Percentiles rank a stretch among this genome's conserved stretches.
Conservation (phyloP, 2,329 filamentous ascomycete genomes). For the Cladosporium sp. region DNA sequence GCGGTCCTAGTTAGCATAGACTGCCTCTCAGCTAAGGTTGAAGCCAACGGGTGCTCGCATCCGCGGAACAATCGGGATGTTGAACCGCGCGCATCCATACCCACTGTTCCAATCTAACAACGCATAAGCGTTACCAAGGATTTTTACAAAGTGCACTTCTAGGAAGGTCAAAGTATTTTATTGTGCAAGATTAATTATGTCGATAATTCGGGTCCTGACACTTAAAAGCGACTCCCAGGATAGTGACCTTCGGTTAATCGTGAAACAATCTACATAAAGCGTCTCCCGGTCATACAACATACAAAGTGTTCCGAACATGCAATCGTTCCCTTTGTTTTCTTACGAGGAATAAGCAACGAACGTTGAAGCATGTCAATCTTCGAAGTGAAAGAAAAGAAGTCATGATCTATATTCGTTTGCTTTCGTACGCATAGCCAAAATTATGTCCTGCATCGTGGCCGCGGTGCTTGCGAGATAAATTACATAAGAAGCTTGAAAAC, state of each 20-base stretch:
- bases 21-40: not conserved
- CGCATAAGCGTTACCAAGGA: not conserved
- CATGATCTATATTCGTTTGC: slow-evolving; percentile 2
- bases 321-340: too few species aligned
- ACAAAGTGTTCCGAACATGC: too few species aligned
- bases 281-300: too few species aligned
- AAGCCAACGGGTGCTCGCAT: slow-evolving; percentile 5
- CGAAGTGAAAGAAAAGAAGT: not conserved
- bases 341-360: too few species aligned
- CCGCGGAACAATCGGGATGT: not conserved
- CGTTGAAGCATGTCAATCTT: too few species aligned
- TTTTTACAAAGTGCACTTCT: not conserved
- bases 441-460: not conserved
- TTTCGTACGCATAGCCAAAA: not conserved
- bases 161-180: too few species aligned
- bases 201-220: too few species aligned
- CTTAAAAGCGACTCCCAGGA: too few species aligned
- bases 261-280: too few species aligned
- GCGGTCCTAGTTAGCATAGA: not conserved
- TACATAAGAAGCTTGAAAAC: not conserved
- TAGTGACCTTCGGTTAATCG: too few species aligned
- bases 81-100: not conserved
- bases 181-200: too few species aligned
- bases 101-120: not conserved
- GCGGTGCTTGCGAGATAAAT: not conserved